These are phyloP conservation scores for Kazachstania martiniae DNA, from an alignment of 805 yeast genomes.

Conservation along the genomic window DNA sequence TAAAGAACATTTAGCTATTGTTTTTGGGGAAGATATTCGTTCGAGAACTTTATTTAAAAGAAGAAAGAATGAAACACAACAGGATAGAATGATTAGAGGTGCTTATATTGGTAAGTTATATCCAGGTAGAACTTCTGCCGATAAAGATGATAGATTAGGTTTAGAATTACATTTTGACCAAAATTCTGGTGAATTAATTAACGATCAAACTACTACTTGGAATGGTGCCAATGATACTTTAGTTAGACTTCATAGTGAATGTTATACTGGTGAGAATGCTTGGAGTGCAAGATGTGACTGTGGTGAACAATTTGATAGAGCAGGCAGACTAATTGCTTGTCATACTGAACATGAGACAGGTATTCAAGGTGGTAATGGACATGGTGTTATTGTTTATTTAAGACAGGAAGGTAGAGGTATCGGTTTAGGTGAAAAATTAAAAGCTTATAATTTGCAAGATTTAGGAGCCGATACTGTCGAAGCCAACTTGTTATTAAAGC, in stretches of 20 bases:
- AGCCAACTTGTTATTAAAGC: slow-evolving; percentile 84
- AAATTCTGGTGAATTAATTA: slow-evolving; percentile 17
- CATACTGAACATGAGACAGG: slow-evolving; percentile 19
- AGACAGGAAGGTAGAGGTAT: slow-evolving; percentile 99
- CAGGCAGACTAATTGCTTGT: slow-evolving; percentile 70
- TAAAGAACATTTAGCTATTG: slow-evolving; percentile 94
- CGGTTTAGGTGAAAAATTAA: slow-evolving; percentile 94
- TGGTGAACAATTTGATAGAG: slow-evolving; percentile 98
- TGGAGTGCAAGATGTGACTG: slow-evolving; percentile 99
- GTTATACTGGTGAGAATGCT: slow-evolving; percentile 98
- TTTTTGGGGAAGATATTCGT: slow-evolving; percentile 85
- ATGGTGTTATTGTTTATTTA: slow-evolving; percentile 89
- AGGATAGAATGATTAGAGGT: slow-evolving; percentile 95
- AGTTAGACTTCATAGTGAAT: slow-evolving; percentile 90
- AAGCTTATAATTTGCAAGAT: slow-evolving; percentile 94
- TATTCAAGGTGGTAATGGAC: slow-evolving; percentile 52
- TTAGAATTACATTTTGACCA: slow-evolving; percentile 33
- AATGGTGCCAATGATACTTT: slow-evolving; percentile 33
- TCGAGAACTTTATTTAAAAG: slow-evolving; percentile 58
- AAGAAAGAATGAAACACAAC: slow-evolving; percentile 67
- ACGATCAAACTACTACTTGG: slow-evolving; percentile 20
- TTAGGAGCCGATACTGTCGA: slow-evolving; percentile 97
- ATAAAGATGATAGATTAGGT: slow-evolving; percentile 39
- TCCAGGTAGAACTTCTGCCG: slow-evolving; percentile 76
- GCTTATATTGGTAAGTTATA: slow-evolving; percentile 85